These are phyloP conservation scores for Globisporangium spinosum DNA, from an alignment of 352 stramenopile genomes.

Conservation along the genomic window DNA sequence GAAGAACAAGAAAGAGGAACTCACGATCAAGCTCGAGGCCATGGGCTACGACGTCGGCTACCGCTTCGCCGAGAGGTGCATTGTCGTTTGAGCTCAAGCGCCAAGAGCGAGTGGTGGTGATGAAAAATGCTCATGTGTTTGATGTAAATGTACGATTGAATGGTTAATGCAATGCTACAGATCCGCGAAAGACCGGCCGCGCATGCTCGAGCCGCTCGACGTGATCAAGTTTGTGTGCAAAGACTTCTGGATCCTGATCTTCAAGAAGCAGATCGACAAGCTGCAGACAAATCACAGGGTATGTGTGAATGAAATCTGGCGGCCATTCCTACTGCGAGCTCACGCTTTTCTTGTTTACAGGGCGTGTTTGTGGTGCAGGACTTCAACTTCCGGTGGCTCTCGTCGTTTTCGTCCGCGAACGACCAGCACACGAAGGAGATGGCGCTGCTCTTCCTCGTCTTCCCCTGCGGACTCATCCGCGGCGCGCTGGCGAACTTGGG, in stretches of 20 bases:
- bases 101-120: not conserved
- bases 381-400: slow-evolving; percentile 92
- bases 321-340: too few species aligned
- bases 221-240: slow-evolving; percentile 99
- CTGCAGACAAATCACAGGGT: slow-evolving; percentile 97
- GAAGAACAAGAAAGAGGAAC: slow-evolving; percentile 64
- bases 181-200: slow-evolving; percentile 62
- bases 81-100: not conserved
- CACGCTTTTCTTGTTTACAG: slow-evolving; percentile 18
- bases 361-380: slow-evolving; percentile 95
- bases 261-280: slow-evolving; percentile 98
- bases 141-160: not conserved
- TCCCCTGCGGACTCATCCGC: slow-evolving; percentile 94
- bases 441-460: slow-evolving; percentile 92
- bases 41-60: slow-evolving; percentile 88
- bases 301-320: not conserved
- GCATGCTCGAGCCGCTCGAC: slow-evolving; percentile 89
- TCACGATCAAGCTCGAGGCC: slow-evolving; percentile 78
- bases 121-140: not conserved
- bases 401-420: slow-evolving; percentile 68
- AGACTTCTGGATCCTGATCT: slow-evolving; percentile 97
- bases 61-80: slow-evolving; percentile 71
- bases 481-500: slow-evolving; percentile 93
- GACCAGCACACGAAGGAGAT: slow-evolving; percentile 88
- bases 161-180: slow-evolving; percentile 13